A percentile compares a stretch with the other conserved stretches of the same genome.
Evolutionary conservation across 2,329 filamentous ascomycete genomes (phyloP).

Genomic region (Trichoderma aggressivum): DNA sequence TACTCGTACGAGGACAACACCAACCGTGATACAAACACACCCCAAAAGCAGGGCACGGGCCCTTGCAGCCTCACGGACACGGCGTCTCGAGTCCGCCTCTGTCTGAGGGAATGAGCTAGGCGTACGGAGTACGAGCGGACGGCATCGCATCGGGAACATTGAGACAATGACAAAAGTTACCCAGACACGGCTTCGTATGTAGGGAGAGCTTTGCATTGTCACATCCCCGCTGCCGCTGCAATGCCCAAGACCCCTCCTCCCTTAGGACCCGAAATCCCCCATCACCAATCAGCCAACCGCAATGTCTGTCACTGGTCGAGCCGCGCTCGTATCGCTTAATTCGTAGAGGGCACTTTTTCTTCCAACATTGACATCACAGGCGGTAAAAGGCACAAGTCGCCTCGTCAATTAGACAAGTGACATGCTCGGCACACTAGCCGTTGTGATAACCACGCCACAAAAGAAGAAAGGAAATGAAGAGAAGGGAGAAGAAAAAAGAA

Average conservation of each 20-base stretch:
- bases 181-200: not conserved
- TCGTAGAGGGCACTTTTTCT: not conserved
- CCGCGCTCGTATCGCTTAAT: not conserved
- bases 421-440: not conserved
- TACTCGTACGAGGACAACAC: not conserved
- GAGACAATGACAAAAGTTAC: not conserved
- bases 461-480: not conserved
- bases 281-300: not conserved
- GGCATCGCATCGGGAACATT: not conserved
- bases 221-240: not conserved
- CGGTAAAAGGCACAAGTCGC: not conserved
- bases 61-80: slow-evolving; percentile 12
- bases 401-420: not conserved
- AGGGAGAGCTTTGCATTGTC: not conserved
- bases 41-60: slow-evolving; percentile 7
- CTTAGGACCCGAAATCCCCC: not conserved
- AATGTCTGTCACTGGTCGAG: not conserved
- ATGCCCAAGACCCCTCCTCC: slow-evolving; percentile 3
- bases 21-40: not conserved
- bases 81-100: not conserved
- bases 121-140: not conserved
- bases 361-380: not conserved
- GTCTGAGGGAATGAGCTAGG: not conserved
- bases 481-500: not conserved
- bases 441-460: not conserved